phyloP scores from a whole-genome alignment of 2,329 filamentous ascomycete species.

The Coniochaeta prunicola region DNA sequence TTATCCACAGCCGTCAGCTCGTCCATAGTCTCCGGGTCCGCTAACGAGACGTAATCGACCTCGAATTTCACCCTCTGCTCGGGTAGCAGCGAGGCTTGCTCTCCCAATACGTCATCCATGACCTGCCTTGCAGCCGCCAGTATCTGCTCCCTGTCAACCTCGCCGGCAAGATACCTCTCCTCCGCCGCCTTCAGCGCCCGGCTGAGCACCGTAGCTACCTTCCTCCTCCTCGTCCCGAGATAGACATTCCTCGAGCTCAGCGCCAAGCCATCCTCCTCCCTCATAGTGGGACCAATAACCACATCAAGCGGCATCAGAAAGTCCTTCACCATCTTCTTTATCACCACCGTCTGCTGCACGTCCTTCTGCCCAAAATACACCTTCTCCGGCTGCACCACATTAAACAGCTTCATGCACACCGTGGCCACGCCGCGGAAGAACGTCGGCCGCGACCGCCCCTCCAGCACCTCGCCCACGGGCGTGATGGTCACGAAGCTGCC shows the following conservation, averaged over 20 bases:
- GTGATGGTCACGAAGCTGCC: constrained; percentile 91
- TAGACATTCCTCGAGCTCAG: constrained; percentile 94
- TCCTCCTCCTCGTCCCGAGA: constrained; percentile 67
- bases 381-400: constrained; percentile 68
- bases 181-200: constrained; percentile 66
- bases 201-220: constrained; percentile 64
- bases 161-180: constrained; percentile 49
- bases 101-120: constrained; percentile 42
- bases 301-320: constrained; percentile 75
- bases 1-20: constrained; percentile 69
- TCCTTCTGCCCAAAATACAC: constrained; percentile 98
- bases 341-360: constrained; percentile 88
- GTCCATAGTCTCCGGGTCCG: constrained; percentile 75
- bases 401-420: constrained; percentile 91
- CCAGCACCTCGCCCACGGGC: constrained; percentile 71
- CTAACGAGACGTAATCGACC: constrained; percentile 86
- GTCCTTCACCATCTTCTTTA: constrained; percentile 79
- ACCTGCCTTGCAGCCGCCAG: constrained; percentile 63
- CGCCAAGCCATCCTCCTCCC: constrained; percentile 77
- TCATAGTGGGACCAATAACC: constrained; percentile 64
- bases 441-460: constrained; percentile 79
- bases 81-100: constrained; percentile 55
- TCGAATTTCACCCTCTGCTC: constrained; percentile 64
- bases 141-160: constrained; percentile 55
- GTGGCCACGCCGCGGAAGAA: constrained; percentile 97